These are phyloP conservation scores for Moringa oleifera DNA, from an alignment of 345 rosid species.

Conservation along the genomic window DNA sequence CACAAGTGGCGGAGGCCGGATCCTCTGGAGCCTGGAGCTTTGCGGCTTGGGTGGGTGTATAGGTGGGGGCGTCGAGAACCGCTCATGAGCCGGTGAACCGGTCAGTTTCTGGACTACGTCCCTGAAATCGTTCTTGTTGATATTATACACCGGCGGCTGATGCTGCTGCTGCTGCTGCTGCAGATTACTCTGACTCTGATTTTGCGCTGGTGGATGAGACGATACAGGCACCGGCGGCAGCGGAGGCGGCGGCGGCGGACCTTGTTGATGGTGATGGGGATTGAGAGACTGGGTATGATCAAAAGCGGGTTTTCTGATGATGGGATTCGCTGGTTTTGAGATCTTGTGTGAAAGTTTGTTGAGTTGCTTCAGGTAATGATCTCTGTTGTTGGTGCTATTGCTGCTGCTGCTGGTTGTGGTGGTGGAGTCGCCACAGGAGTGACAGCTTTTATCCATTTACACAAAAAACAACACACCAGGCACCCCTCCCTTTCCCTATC, in stretches of 20 bases:
- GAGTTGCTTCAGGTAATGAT: constrained; percentile 56
- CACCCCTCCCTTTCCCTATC: not conserved
- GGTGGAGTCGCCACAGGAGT: constrained; percentile 45
- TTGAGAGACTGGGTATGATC: constrained; percentile 19
- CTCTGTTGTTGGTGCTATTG: constrained; percentile 24
- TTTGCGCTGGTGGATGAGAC: constrained; percentile 16
- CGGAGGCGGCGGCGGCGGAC: constrained; percentile 19
- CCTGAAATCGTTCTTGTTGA: constrained; percentile 86
- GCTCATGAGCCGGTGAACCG: constrained; percentile 84
- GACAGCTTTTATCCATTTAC: constrained; percentile 56
- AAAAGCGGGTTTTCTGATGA: constrained; percentile 33
- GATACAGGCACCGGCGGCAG: not conserved
- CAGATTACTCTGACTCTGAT: constrained; percentile 20
- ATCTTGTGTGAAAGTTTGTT: constrained; percentile 84
- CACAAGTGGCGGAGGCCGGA: constrained; percentile 87
- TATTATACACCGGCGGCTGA: constrained; percentile 89
- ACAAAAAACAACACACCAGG: not conserved
- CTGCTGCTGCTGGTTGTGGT: constrained; percentile 20
- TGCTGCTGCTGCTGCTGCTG: constrained; percentile 35
- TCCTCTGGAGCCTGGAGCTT: constrained; percentile 82
- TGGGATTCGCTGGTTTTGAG: constrained; percentile 40
- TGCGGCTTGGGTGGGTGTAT: constrained; percentile 66
- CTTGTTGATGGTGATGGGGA: constrained; percentile 18
- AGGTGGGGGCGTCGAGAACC: constrained; percentile 69
- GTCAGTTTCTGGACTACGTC: constrained; percentile 95